Percentiles rank a stretch among this genome's conserved stretches.
phyloP scores from a whole-genome alignment of 73 alveolate species.

The Paramecium primaurelia region DNA sequence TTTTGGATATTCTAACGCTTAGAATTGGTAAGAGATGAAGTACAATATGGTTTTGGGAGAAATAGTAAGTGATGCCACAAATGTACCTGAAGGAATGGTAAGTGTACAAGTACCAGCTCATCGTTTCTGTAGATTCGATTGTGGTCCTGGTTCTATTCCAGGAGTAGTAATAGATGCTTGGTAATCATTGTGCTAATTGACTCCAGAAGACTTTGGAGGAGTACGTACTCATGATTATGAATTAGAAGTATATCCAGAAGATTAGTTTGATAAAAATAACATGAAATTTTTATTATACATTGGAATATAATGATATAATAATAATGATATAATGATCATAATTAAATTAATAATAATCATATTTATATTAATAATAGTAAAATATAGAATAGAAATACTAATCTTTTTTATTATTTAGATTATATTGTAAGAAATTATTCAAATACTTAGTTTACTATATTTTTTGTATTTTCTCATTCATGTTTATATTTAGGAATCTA shows the following conservation, averaged over 20 bases:
- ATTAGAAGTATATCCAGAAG: not conserved
- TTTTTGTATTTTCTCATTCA: too few species aligned
- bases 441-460: too few species aligned
- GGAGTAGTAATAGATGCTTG: not conserved
- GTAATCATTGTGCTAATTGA: not conserved
- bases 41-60: not conserved
- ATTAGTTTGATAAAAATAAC: not conserved
- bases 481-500: too few species aligned
- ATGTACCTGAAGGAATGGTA: not conserved
- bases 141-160: not conserved
- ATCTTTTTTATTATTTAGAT: too few species aligned
- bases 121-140: not conserved
- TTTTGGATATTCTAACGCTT: not conserved
- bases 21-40: not conserved
- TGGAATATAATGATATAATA: not conserved
- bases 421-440: too few species aligned
- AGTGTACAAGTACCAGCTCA: not conserved
- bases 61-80: not conserved
- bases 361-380: too few species aligned
- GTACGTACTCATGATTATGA: not conserved
- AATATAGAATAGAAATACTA: too few species aligned
- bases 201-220: not conserved
- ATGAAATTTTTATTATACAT: not conserved
- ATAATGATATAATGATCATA: not conserved
- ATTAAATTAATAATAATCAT: too few species aligned